Evolutionary conservation across 2,329 filamentous ascomycete species (phyloP).

Genomic region (Huntiella decipiens): DNA sequence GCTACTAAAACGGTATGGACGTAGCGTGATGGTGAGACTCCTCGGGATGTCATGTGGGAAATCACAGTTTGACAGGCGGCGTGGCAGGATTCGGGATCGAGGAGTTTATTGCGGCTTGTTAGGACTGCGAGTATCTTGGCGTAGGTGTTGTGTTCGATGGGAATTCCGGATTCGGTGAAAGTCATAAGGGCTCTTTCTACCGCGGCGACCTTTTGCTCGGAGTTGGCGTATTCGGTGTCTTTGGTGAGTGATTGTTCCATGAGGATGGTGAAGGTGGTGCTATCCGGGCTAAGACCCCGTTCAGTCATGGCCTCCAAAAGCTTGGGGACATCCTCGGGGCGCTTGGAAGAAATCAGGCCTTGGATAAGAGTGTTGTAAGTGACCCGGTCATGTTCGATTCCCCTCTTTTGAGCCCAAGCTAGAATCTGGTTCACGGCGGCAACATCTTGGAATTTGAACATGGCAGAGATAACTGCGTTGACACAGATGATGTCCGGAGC

Average conservation of each 20-base stretch:
- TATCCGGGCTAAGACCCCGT: slow-evolving; percentile 36
- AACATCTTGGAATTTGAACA: slow-evolving; percentile 32
- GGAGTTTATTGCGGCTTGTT: slow-evolving; percentile 17
- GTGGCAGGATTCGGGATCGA: slow-evolving; percentile 16
- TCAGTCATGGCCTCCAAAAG: slow-evolving; percentile 41
- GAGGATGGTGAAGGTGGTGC: slow-evolving; percentile 55
- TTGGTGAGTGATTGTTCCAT: slow-evolving; percentile 35
- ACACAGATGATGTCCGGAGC: slow-evolving; percentile 45
- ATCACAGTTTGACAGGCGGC: slow-evolving; percentile 28
- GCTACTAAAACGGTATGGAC: slow-evolving; percentile 59
- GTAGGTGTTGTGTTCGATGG: slow-evolving; percentile 44
- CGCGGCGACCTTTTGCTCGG: slow-evolving; percentile 26
- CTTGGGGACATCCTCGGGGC: slow-evolving; percentile 27
- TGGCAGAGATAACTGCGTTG: slow-evolving; percentile 49
- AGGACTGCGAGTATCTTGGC: slow-evolving; percentile 50
- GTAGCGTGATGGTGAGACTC: slow-evolving; percentile 36
- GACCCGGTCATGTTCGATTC: slow-evolving; percentile 35
- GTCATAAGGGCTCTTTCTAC: slow-evolving; percentile 36
- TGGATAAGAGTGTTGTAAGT: slow-evolving; percentile 54
- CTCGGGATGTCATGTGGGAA: slow-evolving; percentile 36
- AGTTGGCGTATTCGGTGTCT: slow-evolving; percentile 18
- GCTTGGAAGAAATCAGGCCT: slow-evolving; percentile 32
- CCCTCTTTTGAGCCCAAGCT: slow-evolving; percentile 36
- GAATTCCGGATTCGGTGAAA: slow-evolving; percentile 37
- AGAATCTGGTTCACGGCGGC: slow-evolving; percentile 35